These are phyloP conservation scores for Trametopsis cervina DNA, from an alignment of 768 basidiomycete species.

Conservation along the genomic window DNA sequence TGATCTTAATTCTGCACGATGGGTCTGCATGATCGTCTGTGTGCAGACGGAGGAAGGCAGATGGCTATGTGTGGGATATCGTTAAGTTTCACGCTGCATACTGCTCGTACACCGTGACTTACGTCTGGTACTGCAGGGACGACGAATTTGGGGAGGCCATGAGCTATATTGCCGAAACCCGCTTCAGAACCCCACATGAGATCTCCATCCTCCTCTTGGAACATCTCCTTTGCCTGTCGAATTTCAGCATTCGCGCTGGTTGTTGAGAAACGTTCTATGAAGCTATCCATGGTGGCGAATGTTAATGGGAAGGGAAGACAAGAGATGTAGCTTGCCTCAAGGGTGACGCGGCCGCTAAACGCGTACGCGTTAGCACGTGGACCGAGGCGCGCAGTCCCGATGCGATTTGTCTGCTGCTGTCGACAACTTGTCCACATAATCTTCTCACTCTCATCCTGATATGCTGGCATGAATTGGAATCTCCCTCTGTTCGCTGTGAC, in stretches of 20 bases:
- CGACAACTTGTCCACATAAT: too few species aligned
- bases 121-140: constrained; percentile 75
- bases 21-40: constrained; percentile 96
- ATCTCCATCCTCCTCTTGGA: constrained; percentile 60
- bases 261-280: constrained; percentile 61
- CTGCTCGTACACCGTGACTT: constrained; percentile 24
- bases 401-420: too few species aligned
- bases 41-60: constrained; percentile 85
- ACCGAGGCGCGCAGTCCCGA: neutral
- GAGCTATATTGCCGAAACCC: constrained; percentile 71
- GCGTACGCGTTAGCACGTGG: constrained; percentile 1
- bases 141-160: constrained; percentile 65
- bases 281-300: constrained; percentile 55
- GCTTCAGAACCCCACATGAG: constrained; percentile 78
- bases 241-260: constrained; percentile 44
- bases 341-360: neutral
- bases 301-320: neutral
- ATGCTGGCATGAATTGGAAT: constrained; percentile 1
- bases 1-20: constrained; percentile 93
- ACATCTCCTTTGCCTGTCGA: constrained; percentile 38
- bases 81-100: too few species aligned
- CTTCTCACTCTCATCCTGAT: too few species aligned
- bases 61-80: constrained; percentile 64
- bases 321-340: neutral
- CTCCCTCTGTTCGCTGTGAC: constrained; percentile 8